A percentile compares a stretch with the other conserved stretches of the same genome.
Conservation (phyloP, 768 basidiomycete species). For the Mycena galericulata region DNA sequence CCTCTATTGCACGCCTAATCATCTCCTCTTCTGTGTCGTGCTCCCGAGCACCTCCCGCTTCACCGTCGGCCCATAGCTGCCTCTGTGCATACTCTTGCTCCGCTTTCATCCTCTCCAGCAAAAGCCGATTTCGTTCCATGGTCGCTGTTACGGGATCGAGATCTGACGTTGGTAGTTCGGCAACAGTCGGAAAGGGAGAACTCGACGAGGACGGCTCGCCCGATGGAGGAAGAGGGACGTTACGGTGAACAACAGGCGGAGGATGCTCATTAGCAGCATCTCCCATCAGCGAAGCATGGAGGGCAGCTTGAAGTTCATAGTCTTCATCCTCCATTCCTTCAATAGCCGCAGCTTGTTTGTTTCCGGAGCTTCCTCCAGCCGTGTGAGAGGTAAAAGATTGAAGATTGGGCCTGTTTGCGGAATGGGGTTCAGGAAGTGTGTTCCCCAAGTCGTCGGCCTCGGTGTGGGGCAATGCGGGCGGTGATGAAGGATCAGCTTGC, state of each 20-base stretch:
- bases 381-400: slow-evolving; percentile 23
- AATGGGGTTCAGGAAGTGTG: slow-evolving; percentile 67
- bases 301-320: slow-evolving; percentile 85
- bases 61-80: slow-evolving; percentile 62
- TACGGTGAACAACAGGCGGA: slow-evolving; percentile 44
- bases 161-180: slow-evolving; percentile 39
- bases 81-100: slow-evolving; percentile 77
- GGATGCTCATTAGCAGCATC: slow-evolving; percentile 35
- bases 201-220: slow-evolving; percentile 30
- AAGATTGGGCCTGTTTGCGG: slow-evolving; percentile 36
- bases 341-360: slow-evolving; percentile 20
- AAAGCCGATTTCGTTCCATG: slow-evolving; percentile 69
- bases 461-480: slow-evolving; percentile 68
- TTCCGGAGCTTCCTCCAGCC: slow-evolving; percentile 1
- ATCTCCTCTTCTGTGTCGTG: slow-evolving; percentile 70
- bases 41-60: slow-evolving; percentile 49
- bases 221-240: slow-evolving; percentile 39
- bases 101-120: slow-evolving; percentile 72
- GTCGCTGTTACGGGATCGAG: slow-evolving; percentile 74
- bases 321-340: slow-evolving; percentile 84
- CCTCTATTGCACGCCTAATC: slow-evolving; percentile 69
- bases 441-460: slow-evolving; percentile 81
- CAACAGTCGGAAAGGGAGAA: slow-evolving; percentile 32
- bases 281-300: slow-evolving; percentile 80
- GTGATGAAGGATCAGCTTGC: slow-evolving; percentile 66